Evolutionary conservation across 2,329 filamentous ascomycete species (phyloP), one percentile per base, ranked within the genome.

Genomic region (Volutella citrinella): DNA sequence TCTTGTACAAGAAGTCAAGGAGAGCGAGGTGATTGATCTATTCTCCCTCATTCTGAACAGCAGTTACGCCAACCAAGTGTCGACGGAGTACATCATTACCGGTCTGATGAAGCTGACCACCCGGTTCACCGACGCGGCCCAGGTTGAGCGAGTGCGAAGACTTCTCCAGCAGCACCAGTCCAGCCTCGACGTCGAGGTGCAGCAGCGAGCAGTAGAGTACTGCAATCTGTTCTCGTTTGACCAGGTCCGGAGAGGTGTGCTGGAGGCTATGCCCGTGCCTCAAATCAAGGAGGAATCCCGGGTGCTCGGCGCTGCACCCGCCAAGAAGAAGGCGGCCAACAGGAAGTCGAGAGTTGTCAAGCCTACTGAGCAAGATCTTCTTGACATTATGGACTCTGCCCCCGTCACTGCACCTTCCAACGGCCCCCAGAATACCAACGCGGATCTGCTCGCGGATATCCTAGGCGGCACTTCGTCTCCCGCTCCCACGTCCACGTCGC

Each of bases 241-340:
- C 49, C 74, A 88, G 40, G 86, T 98, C 36, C 82, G 91, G 34
- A 78, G 78, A 40, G 93, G 93, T 38, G 93, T 98, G 4, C 70
- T 98, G 10, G 93, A 98, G 65, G 94, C 93, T 61, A 98, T 98
- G 94, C 93, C 93, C 7, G 80, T 93, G 3, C 93, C 93, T 8
- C 91, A 97, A 61, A 97, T 98, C 55, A 88, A 91, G 48, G 93
- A 98, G 59, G 88, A 95, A 60, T 91, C 93, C 34, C 77, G 91
- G 40, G 90, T 96, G 4, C 72, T 98, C 13, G 90, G 90, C 26
- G 85, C 91, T 53, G 82, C 88, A 2, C 72, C 79, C 3, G 82
- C 81, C 60, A 78, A 83, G 51, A 72, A 75, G 45, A 82, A 78
- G 60, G 80, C 82, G 30, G 74, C 79, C 39, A 87, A 85, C 57